Base-by-base conservation (phyloP, 2,329 filamentous ascomycete genomes). In the Pezicula neosporulosa region DNA sequence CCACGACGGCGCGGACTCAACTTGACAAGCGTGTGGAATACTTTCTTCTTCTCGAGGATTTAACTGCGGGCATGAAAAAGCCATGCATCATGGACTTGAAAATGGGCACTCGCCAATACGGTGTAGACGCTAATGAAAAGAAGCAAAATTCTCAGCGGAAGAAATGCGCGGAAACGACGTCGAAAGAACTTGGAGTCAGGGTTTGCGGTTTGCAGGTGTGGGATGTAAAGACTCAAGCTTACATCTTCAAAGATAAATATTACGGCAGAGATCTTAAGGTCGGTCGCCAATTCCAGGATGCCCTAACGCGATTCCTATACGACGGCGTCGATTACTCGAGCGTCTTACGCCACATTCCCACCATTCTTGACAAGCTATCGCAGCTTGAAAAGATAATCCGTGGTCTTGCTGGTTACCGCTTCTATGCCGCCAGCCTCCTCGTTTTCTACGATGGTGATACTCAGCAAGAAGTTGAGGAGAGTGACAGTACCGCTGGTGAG, bases 181-280 rank as follows among this genome's bases (percentile, higher is more conserved):
- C 94, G 7, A 85, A 86, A 53, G 86, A 95, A 67, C 81, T 99
- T 1, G 94, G 94, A 4, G 94, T 99, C 3, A 85, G 94, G 18
- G 86, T 99, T 4, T 99, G 94, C 66, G 94, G 94, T 4, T 86
- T 99, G 73, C 94, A 99, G 68, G 90, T 96, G 1, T 99, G 93
- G 90, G 93, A 97, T 65, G 86, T 85, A 19, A 85, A 85, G 58
- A 86, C 84, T 35, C 84, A 95, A 64, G 85, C 82, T 44, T 97
- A 96, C 65, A 77, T 92, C n/a, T 99, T 97, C 66, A 89, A 96
- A 66, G 94, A 99, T 78, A 99, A 99, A 70, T 99, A 99, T 69
- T 96, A 90, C 66, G 94, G 94, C 2, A 87, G 94, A 49, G 84
- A 90, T 60, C 75, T 99, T 33, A 92, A 92, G 68, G 90, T 88